Evolutionary conservation across 805 yeast species (phyloP), one percentile per base, ranked within the genome.

Genomic region (Pichia deserticola): DNA sequence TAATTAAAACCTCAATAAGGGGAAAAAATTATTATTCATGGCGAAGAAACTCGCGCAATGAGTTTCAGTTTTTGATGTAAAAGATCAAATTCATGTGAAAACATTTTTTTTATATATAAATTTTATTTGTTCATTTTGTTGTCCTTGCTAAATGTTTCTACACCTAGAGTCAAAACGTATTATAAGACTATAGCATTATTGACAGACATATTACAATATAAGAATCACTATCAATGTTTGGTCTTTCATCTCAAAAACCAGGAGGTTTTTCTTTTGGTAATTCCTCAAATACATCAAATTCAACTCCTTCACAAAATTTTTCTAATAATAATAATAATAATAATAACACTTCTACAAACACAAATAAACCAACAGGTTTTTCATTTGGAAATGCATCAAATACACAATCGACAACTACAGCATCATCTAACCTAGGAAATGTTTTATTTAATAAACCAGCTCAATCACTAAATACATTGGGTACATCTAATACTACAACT

Each of bases 311-410:
- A 4, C 28, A 34, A 7, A 34, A 30, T 43, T 42, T 38, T 6
- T 39, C 50, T 3, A 44, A 20, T 12, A 40, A 15, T 25, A 47
- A 47, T 33, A 49, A 47, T 33, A 49, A 40, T 30, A 28, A 29
- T 13, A 34, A 5, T 15, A 43, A 30, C 34, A 32, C 3, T 34
- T 7, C 41, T 6, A 15, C 20, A 25, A 34, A 15, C 28, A 37
- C 40, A 12, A 4, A 9, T 30, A 44, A 48, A 29, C 47, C 54
- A 52, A 48, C 59, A 2, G 49, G 49, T 13, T 46, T 61, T 11
- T n/a, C 48, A 4, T 61, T 62, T 55, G 66, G 66, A 2, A 61
- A 61, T 46, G 51, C 63, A 8, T 4, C 12, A 10, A 58, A 51
- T 35, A 54, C 61, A 6, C 30, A 20, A 20, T 20, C 20, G 20